Conservation (phyloP, 1,284 basidiomycete genomes). For the Sphaerobolus stellatus region DNA sequence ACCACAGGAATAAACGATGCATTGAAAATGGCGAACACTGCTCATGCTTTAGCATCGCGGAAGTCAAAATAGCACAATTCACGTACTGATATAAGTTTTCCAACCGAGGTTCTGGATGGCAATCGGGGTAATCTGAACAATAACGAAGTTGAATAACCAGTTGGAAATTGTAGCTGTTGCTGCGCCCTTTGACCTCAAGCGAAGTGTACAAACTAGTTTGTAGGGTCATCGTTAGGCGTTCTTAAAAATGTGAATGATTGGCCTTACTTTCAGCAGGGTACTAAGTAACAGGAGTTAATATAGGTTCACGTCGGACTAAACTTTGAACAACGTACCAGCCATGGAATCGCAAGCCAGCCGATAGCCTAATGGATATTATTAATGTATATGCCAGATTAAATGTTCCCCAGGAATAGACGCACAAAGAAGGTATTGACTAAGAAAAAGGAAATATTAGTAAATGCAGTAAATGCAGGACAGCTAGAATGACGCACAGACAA, state of each 20-base stretch:
- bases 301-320: no score
- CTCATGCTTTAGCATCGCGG: neutral
- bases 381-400: neutral
- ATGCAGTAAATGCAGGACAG: neutral
- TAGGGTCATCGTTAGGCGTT: neutral
- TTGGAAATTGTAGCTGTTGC: conserved; percentile 33
- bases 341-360: conserved; percentile 74
- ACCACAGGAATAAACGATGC: conserved; percentile 59
- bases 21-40: conserved; percentile 61
- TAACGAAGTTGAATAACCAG: conserved; percentile 66
- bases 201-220: conserved; percentile 20
- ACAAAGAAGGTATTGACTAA: conserved; percentile 68
- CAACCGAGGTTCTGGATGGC: conserved; percentile 63
- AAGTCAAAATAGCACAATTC: neutral
- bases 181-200: conserved; percentile 25
- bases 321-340: conserved; percentile 46
- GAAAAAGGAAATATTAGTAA: conserved; percentile 34
- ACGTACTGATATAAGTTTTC: conserved; percentile 59
- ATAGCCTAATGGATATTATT: conserved; percentile 37
- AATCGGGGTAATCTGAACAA: conserved; percentile 67
- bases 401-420: neutral
- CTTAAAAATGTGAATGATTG: neutral
- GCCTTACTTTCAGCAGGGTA: conserved; percentile 55
- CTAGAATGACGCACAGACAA: conserved; percentile 10
- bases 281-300: neutral